Percentiles rank a stretch among this genome's conserved stretches.
Evolutionary conservation across 345 rosid genomes (phyloP).

Genomic region (Anastatica hierochuntica): DNA sequence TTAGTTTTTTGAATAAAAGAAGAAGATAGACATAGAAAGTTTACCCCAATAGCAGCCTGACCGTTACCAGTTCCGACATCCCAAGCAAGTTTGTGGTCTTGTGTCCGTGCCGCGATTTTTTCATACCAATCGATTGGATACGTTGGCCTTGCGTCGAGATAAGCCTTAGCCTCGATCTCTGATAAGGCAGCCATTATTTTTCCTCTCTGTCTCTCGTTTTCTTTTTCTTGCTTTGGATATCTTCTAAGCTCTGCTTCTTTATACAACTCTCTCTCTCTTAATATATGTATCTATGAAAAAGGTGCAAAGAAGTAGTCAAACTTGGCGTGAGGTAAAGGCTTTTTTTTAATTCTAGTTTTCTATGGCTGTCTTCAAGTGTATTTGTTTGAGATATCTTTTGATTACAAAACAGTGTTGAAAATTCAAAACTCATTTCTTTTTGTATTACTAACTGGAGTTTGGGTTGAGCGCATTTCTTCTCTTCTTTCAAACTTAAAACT

Average conservation of each 20-base stretch:
- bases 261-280: too few relatives aligned
- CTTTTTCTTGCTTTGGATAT: not conserved
- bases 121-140: conserved; percentile 23
- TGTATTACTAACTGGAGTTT: too few relatives aligned
- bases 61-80: conserved; percentile 27
- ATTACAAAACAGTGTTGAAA: too few relatives aligned
- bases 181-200: conserved; percentile 18
- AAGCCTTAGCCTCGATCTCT: conserved; percentile 24
- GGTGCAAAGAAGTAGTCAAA: conserved; percentile 22
- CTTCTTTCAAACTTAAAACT: too few relatives aligned
- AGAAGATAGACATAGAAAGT: too few relatives aligned
- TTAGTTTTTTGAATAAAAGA: too few relatives aligned
- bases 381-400: too few relatives aligned
- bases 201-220: not conserved
- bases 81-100: conserved; percentile 16
- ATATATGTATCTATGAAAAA: too few relatives aligned
- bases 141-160: conserved; percentile 22
- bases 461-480: too few relatives aligned
- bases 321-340: conserved; percentile 13
- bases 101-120: conserved; percentile 17
- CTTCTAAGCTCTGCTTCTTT: not conserved
- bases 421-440: too few relatives aligned
- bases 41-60: conserved; percentile 28
- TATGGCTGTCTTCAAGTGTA: too few relatives aligned
- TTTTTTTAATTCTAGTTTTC: too few relatives aligned